phyloP scores from a whole-genome alignment of 371 early-diverging fungal species.

The Dichotomocladium elegans region DNA sequence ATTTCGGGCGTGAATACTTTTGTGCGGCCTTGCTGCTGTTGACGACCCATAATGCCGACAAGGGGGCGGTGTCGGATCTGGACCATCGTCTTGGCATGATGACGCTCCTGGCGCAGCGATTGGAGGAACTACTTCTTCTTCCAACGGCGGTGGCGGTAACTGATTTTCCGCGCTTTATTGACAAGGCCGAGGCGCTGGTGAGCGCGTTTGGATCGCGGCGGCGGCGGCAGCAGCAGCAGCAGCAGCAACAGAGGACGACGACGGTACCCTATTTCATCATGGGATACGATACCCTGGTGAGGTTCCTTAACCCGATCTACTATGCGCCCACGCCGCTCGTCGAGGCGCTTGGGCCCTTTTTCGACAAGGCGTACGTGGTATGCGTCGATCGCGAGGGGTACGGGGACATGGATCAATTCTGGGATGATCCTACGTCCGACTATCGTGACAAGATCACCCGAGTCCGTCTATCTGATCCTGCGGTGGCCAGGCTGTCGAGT shows the following conservation, averaged over 20 bases:
- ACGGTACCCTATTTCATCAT: conserved; percentile 54
- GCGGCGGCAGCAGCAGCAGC: too few species aligned
- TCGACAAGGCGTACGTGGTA: conserved; percentile 36
- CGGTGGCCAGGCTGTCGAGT: conserved; percentile 17
- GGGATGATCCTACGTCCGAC: conserved; percentile 6
- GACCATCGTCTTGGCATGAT: conserved; percentile 57
- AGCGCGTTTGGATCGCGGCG: too few species aligned
- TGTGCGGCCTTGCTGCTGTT: conserved; percentile 46
- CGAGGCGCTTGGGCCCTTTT: conserved; percentile 44
- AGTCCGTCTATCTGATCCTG: conserved; percentile 12
- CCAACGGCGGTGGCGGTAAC: conserved; percentile 47
- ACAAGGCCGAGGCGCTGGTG: conserved; percentile 46
- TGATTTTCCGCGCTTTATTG: conserved; percentile 52
- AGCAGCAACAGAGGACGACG: conserved; percentile 2
- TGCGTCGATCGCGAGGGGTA: conserved; percentile 48
- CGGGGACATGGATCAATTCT: conserved; percentile 11
- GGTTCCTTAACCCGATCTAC: conserved; percentile 61
- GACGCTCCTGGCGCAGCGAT: conserved; percentile 36
- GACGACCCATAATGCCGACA: conserved; percentile 60
- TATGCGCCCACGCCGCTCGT: conserved; percentile 35
- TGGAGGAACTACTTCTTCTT: not conserved
- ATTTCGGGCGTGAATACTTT: conserved; percentile 24
- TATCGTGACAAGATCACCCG: conserved; percentile 12
- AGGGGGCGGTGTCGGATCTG: conserved; percentile 49
- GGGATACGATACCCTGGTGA: conserved; percentile 59